Conservation (phyloP, 169 alveolate genomes). For the Cardiosporidium cionae region DNA sequence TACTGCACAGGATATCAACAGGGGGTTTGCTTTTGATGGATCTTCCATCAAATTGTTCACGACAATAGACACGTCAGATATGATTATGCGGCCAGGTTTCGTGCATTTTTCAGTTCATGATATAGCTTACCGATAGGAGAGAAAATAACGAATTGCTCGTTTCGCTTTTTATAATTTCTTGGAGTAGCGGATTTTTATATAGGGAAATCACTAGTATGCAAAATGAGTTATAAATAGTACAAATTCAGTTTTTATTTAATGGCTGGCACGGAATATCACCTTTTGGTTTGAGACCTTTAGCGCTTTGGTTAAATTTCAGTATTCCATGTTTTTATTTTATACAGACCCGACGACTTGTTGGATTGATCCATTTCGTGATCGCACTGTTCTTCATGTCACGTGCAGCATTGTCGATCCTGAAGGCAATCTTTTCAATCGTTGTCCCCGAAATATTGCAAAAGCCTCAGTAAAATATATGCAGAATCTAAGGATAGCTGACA, state of each 20-base stretch:
- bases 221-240: not conserved
- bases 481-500: not conserved
- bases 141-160: too few species aligned
- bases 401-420: conserved; percentile 31
- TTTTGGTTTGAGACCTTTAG: not conserved
- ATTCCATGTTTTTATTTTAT: not conserved
- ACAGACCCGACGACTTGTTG: conserved; percentile 37
- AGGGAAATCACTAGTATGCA: not conserved
- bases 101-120: not conserved
- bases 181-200: not conserved
- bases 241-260: not conserved
- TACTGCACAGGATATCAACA: conserved; percentile 17
- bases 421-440: conserved; percentile 28
- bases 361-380: conserved; percentile 35
- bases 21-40: conserved; percentile 53
- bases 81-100: conserved; percentile 35
- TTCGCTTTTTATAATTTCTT: not conserved
- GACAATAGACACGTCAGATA: conserved; percentile 39
- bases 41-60: conserved; percentile 48
- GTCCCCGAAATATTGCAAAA: conserved; percentile 40
- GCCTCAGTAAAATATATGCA: not conserved
- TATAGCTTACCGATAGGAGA: too few species aligned
- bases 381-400: conserved; percentile 35
- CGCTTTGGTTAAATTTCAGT: not conserved
- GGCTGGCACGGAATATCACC: not conserved